phyloP scores from a whole-genome alignment of 2,329 filamentous ascomycete species.

The Alternaria viburni region DNA sequence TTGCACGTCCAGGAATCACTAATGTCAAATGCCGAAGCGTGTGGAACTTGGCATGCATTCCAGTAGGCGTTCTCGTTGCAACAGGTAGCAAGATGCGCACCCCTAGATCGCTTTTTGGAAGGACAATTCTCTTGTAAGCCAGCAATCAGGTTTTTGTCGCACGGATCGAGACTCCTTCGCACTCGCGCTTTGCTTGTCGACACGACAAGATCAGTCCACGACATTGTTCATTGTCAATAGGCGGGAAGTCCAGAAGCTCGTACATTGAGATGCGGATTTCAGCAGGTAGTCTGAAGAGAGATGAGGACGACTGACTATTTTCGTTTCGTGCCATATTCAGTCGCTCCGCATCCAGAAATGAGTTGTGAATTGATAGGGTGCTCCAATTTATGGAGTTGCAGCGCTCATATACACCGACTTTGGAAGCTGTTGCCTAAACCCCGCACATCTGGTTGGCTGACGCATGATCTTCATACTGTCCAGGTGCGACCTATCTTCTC shows the following conservation, averaged over 20 bases:
- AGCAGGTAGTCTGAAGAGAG: neutral
- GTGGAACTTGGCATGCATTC: neutral
- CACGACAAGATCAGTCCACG: neutral
- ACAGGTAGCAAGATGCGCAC: neutral
- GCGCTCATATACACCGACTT: neutral
- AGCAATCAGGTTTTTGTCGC: neutral
- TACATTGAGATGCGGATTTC: constrained; percentile 1
- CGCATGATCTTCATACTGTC: neutral
- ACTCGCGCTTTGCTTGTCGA: neutral
- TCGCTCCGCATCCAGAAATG: neutral
- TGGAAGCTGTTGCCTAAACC: neutral
- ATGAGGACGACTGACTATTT: neutral
- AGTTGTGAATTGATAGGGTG: neutral
- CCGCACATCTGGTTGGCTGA: neutral
- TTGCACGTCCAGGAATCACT: neutral
- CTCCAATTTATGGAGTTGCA: neutral
- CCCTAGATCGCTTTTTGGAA: neutral
- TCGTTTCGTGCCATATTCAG: neutral
- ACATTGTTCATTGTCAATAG: neutral
- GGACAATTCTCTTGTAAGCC: neutral
- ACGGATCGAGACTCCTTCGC: neutral
- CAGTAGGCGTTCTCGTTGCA: neutral
- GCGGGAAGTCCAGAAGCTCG: neutral
- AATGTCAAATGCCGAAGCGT: neutral
- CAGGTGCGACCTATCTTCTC: neutral